phyloP scores from a whole-genome alignment of 768 basidiomycete species.

The Xanthoconium stramineum region DNA sequence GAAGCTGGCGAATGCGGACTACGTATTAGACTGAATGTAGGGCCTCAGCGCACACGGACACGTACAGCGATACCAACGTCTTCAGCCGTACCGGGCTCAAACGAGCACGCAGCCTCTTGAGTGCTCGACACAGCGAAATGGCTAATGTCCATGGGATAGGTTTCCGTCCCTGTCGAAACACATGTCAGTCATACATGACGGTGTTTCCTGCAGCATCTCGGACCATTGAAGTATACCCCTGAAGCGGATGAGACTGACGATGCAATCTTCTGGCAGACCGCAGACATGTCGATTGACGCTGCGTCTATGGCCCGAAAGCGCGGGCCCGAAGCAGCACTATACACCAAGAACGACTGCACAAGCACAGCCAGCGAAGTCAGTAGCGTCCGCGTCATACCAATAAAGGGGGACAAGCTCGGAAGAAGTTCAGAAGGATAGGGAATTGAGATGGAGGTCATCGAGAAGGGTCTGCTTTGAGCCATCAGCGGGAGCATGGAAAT shows the following conservation, averaged over 20 bases:
- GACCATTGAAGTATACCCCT: conserved; percentile 25
- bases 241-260: conserved; percentile 18
- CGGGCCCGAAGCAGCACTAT: background rate
- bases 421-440: conserved; percentile 4
- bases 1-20: conserved; percentile 36
- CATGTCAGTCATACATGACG: conserved; percentile 7
- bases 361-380: conserved; percentile 8
- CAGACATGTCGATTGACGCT: conserved; percentile 1
- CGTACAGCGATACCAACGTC: conserved; percentile 51
- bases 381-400: conserved; percentile 1
- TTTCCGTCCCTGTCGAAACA: conserved; percentile 14
- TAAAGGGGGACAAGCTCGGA: background rate
- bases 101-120: conserved; percentile 47
- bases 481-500: conserved; percentile 1
- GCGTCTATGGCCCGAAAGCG: background rate
- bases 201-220: background rate
- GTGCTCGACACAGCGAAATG: conserved; percentile 52
- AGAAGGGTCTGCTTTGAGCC: conserved; percentile 4
- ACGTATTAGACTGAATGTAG: background rate
- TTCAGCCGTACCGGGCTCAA: conserved; percentile 54
- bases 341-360: conserved; percentile 6
- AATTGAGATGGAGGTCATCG: conserved; percentile 2
- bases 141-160: conserved; percentile 40
- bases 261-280: conserved; percentile 21
- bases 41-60: background rate